A percentile compares a stretch with the other conserved stretches of the same genome.
Conservation (phyloP, 1,284 basidiomycete species). For the Boletus chippewaensis region DNA sequence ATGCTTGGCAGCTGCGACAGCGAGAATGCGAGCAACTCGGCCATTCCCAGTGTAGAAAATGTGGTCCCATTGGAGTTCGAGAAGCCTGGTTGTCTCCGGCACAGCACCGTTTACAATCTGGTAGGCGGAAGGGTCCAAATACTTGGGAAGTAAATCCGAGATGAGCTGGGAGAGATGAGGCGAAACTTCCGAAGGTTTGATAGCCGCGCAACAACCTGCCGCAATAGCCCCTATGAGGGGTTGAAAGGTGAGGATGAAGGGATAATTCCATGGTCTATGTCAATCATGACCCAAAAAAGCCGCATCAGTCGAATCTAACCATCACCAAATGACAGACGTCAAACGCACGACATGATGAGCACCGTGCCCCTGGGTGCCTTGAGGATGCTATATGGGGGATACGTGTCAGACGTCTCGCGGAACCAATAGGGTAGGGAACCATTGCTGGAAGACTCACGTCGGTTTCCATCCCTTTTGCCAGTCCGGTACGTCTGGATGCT, state of each 20-base stretch:
- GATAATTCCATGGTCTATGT: slow-evolving; percentile 51
- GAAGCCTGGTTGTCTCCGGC: slow-evolving; percentile 43
- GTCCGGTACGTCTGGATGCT: slow-evolving; percentile 23
- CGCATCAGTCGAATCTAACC: not conserved
- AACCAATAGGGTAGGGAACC: not conserved
- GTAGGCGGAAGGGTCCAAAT: slow-evolving; percentile 50
- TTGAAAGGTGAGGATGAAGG: slow-evolving; percentile 42
- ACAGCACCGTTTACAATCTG: slow-evolving; percentile 54
- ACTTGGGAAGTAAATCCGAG: slow-evolving; percentile 51
- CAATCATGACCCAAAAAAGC: not conserved
- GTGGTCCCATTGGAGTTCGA: slow-evolving; percentile 58
- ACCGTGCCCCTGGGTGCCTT: slow-evolving; percentile 43
- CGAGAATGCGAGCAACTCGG: slow-evolving; percentile 54
- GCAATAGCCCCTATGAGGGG: slow-evolving; percentile 56
- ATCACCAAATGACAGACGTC: too few relatives aligned
- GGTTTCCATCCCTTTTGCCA: slow-evolving; percentile 28
- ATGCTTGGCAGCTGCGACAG: slow-evolving; percentile 56
- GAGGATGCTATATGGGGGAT: slow-evolving; percentile 24
- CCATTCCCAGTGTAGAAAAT: slow-evolving; percentile 40
- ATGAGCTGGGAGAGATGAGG: slow-evolving; percentile 47
- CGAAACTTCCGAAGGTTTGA: slow-evolving; percentile 60
- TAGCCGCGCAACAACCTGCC: slow-evolving; percentile 51
- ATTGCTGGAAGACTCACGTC: slow-evolving; percentile 16
- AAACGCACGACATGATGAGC: slow-evolving; percentile 35
- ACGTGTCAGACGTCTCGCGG: not conserved